These are phyloP conservation scores for Telopea speciosissima DNA, from an alignment of 177 flowering plant species.

Conservation along the genomic window DNA sequence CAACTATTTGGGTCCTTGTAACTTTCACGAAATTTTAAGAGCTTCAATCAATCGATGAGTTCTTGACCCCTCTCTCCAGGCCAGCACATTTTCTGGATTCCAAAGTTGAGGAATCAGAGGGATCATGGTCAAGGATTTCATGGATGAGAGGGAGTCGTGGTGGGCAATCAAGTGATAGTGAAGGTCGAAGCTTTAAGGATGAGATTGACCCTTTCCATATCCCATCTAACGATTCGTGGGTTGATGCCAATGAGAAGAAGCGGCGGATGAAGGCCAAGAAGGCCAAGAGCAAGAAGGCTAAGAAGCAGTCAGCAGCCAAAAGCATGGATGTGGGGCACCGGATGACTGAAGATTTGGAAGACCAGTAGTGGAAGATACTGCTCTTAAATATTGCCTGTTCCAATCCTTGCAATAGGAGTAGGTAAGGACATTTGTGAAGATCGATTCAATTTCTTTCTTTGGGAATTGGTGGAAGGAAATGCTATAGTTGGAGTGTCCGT, in stretches of 20 bases:
- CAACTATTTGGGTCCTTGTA: conserved; percentile 83
- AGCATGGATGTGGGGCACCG: conserved; percentile 37
- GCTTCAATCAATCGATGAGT: conserved; percentile 83
- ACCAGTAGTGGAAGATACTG: conserved; percentile 12
- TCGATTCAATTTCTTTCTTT: conserved; percentile 7
- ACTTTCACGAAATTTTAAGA: conserved; percentile 98
- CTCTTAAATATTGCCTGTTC: conserved; percentile 1
- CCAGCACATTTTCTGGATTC: conserved; percentile 89
- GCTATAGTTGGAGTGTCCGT: conserved; percentile 7
- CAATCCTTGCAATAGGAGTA: conserved; percentile 8
- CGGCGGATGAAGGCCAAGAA: conserved; percentile 89
- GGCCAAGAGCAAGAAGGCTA: conserved; percentile 74
- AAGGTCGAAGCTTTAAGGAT: conserved; percentile 56
- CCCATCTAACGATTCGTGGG: conserved; percentile 89
- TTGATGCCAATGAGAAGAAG: conserved; percentile 91
- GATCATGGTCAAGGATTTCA: conserved; percentile 86
- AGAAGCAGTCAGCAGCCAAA: conserved; percentile 41
- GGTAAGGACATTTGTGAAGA: conserved; percentile 11
- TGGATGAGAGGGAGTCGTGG: conserved; percentile 93
- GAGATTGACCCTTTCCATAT: conserved; percentile 87
- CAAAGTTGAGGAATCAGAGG: conserved; percentile 58
- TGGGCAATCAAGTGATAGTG: conserved; percentile 64
- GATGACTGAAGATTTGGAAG: conserved; percentile 37
- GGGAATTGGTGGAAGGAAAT: conserved; percentile 16
- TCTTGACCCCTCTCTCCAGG: conserved; percentile 92